Evolutionary conservation across 2,329 filamentous ascomycete species (phyloP).

Genomic region (Colletotrichum tropicicola): DNA sequence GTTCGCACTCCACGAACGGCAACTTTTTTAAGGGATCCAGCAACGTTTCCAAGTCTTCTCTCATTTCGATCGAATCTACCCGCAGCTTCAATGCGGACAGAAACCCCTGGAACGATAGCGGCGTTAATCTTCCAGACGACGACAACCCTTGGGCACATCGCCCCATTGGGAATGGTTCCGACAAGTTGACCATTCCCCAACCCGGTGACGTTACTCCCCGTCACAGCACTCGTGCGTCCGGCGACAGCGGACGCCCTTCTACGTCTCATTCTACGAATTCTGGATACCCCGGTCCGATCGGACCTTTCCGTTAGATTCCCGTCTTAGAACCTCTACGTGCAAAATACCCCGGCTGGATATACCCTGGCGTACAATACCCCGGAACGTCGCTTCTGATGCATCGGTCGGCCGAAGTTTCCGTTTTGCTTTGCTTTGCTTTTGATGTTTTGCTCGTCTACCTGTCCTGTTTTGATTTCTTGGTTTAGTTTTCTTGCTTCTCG

Average conservation of each 20-base stretch:
- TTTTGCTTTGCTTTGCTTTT: slow-evolving; percentile 40
- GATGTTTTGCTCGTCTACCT: slow-evolving; percentile 33
- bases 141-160: slow-evolving; percentile 74
- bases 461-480: slow-evolving; percentile 30
- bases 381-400: slow-evolving; percentile 53
- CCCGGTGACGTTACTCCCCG: slow-evolving; percentile 85
- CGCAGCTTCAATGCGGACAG: slow-evolving; percentile 90
- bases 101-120: slow-evolving; percentile 98
- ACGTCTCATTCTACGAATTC: slow-evolving; percentile 95
- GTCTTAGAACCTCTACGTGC: slow-evolving; percentile 58
- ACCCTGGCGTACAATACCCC: slow-evolving; percentile 70
- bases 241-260: slow-evolving; percentile 90
- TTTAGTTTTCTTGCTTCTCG: slow-evolving; percentile 30
- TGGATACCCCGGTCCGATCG: slow-evolving; percentile 94
- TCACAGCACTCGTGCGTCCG: slow-evolving; percentile 84
- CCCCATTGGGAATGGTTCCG: slow-evolving; percentile 71
- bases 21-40: slow-evolving; percentile 93
- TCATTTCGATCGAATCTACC: slow-evolving; percentile 95
- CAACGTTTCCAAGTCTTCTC: slow-evolving; percentile 92
- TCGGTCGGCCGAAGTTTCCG: slow-evolving; percentile 53
- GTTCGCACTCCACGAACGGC: slow-evolving; percentile 80
- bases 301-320: slow-evolving; percentile 83
- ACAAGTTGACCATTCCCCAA: slow-evolving; percentile 73
- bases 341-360: slow-evolving; percentile 73
- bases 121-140: slow-evolving; percentile 91